Evolutionary conservation across 1,284 basidiomycete species (phyloP), one percentile per base, ranked within the genome.

Genomic region (Megacollybia platyphylla): DNA sequence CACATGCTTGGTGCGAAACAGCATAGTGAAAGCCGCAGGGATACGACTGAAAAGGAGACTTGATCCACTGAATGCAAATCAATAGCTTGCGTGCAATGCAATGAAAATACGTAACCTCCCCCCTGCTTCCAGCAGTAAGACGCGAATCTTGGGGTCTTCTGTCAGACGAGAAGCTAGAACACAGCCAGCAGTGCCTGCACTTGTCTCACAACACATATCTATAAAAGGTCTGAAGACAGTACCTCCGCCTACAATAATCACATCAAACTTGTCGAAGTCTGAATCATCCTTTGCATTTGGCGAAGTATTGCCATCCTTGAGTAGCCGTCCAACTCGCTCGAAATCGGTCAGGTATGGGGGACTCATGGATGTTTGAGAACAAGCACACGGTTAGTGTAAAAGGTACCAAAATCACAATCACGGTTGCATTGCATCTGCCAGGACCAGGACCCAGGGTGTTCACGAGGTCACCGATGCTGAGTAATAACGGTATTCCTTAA

Each of bases 221-320:
- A 11, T 24, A 4, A 26, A 10, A 13, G 15, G 35, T 6, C 10
- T 4, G 5, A 15, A n/a, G 11, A 9, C 49, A 60, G 30, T 48
- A 76, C 79, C 79, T 60, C 79, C 79, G 15, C 79, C 79, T 31
- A 76, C 67, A 39, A 82, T 59, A 40, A 84, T 67, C 13, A 80
- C 61, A 56, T 84, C 79, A 48, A 70, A 80, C 44, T 72, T 69
- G 42, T 64, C 59, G 18, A 34, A n/a, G 15, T 34, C 15, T 15
- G 15, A 15, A 15, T 15, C 31, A 24, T 24, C 20, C 20, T 24
- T 24, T 11, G 15, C 31, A 9, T 37, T 24, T 5, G 10, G 4
- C 20, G 36, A 17, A 15, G 20, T 5, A 10, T 37, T 20, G 11
- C 36, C 4, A 8, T 37, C 36, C 20, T 20, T n/a, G 13, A 20